Percentiles rank a stretch among this genome's conserved stretches.
These are phyloP conservation scores for Plantago ovata DNA, from an alignment of 257 asterid species.

Conservation along the genomic window DNA sequence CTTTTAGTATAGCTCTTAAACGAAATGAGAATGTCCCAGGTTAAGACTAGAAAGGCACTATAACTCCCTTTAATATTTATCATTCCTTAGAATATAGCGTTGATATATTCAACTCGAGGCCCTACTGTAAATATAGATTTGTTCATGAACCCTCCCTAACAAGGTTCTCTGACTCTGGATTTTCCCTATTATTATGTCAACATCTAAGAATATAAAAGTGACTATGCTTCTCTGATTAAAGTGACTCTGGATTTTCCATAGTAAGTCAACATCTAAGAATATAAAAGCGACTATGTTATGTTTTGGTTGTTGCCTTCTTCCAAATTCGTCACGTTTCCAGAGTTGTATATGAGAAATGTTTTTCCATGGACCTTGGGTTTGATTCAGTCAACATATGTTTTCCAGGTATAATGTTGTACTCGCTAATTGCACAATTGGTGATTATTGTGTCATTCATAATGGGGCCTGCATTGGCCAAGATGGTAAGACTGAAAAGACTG, in stretches of 20 bases:
- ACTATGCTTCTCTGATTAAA: neutral
- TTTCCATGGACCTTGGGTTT: constrained; percentile 9
- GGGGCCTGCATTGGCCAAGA: constrained; percentile 97
- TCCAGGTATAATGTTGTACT: constrained; percentile 74
- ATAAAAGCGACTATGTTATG: neutral
- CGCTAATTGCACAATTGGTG: constrained; percentile 74
- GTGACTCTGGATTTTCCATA: too few species aligned
- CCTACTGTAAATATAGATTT: too few species aligned
- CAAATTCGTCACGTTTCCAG: neutral
- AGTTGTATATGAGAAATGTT: neutral
- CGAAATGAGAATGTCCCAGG: too few species aligned
- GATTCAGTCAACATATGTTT: constrained; percentile 1
- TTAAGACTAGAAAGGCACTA: too few species aligned
- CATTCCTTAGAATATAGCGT: too few species aligned
- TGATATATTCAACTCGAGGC: too few species aligned
- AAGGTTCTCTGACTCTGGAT: too few species aligned
- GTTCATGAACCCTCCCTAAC: too few species aligned
- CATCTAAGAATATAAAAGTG: neutral
- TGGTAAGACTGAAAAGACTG: constrained; percentile 41
- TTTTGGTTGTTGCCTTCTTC: neutral
- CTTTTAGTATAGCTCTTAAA: too few species aligned
- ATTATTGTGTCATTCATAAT: constrained; percentile 63
- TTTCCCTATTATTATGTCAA: too few species aligned
- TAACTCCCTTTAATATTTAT: too few species aligned
- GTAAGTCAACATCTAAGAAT: too few species aligned